Percentiles rank a stretch among this genome's conserved stretches.
These are phyloP conservation scores for Phyllachora maydis DNA, from an alignment of 2,329 filamentous ascomycete genomes.

Conservation along the genomic window DNA sequence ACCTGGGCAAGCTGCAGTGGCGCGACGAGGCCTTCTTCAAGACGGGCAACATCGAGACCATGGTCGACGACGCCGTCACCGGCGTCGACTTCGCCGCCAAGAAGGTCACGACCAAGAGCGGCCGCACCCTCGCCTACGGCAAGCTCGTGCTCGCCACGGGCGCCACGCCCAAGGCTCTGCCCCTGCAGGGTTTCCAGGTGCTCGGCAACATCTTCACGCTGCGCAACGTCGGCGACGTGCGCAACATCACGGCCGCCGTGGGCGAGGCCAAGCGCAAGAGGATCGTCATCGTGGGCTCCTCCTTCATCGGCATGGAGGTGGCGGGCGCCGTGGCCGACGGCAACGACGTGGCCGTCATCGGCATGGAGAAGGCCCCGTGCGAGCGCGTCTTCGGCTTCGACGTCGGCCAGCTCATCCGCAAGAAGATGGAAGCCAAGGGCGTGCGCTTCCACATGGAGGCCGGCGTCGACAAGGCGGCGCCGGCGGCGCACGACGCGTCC, in stretches of 20 bases:
- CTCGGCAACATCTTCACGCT: constrained; percentile 76
- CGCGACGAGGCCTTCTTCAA: constrained; percentile 64
- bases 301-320: constrained; percentile 97
- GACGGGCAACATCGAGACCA: constrained; percentile 30
- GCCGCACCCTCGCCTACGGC: constrained; percentile 53
- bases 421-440: constrained; percentile 62
- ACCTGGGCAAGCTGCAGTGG: constrained; percentile 58
- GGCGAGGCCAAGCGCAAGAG: constrained; percentile 78
- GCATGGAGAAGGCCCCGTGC: constrained; percentile 71
- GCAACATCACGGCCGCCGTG: constrained; percentile 59
- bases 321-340: constrained; percentile 62
- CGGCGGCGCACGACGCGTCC: constrained; percentile 43
- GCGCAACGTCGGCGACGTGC: constrained; percentile 54
- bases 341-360: constrained; percentile 71
- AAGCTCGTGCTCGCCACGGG: constrained; percentile 87
- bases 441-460: constrained; percentile 76
- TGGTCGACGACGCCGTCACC: constrained; percentile 43
- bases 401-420: constrained; percentile 65
- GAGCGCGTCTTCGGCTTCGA: constrained; percentile 68
- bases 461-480: constrained; percentile 62
- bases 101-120: constrained; percentile 53
- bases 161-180: constrained; percentile 54
- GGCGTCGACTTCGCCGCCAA: constrained; percentile 57
- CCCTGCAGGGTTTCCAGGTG: constrained; percentile 69
- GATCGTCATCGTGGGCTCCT: constrained; percentile 77